Conservation (phyloP, 225 moss, liverwort and hornwort species). For the Pleurozium schreberi region DNA sequence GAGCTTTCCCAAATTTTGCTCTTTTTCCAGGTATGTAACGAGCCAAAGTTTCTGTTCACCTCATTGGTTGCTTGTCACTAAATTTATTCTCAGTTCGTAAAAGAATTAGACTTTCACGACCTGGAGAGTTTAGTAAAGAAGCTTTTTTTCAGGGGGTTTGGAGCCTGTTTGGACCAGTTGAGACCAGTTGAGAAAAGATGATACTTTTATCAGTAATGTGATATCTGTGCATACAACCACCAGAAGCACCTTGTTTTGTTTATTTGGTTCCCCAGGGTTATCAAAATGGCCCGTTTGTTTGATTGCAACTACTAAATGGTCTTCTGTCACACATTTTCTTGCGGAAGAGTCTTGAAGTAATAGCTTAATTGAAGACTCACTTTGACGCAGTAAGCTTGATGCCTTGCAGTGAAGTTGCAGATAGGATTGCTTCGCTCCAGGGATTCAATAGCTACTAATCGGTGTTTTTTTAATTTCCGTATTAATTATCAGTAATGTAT, state of each 20-base stretch:
- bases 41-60: slow-evolving; percentile 1
- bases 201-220: not conserved
- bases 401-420: slow-evolving; percentile 16
- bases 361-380: slow-evolving; percentile 25
- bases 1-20: not conserved
- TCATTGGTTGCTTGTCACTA: slow-evolving; percentile 8
- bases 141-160: slow-evolving; percentile 1
- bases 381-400: slow-evolving; percentile 1
- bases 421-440: not conserved
- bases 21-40: slow-evolving; percentile 3
- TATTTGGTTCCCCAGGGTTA: not conserved
- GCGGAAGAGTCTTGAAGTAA: slow-evolving; percentile 31
- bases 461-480: not conserved
- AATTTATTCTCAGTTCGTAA: not conserved
- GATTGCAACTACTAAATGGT: not conserved
- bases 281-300: not conserved
- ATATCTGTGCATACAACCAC: not conserved
- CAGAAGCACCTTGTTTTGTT: not conserved
- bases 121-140: not conserved
- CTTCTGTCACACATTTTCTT: not conserved
- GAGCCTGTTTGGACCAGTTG: not conserved
- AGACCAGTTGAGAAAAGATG: no score
- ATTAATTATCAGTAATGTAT: not conserved
- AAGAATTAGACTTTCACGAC: not conserved
- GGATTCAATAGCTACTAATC: not conserved